Base-by-base conservation (phyloP, 225 moss, liverwort and hornwort genomes). In the Antitrichia curtipendula region DNA sequence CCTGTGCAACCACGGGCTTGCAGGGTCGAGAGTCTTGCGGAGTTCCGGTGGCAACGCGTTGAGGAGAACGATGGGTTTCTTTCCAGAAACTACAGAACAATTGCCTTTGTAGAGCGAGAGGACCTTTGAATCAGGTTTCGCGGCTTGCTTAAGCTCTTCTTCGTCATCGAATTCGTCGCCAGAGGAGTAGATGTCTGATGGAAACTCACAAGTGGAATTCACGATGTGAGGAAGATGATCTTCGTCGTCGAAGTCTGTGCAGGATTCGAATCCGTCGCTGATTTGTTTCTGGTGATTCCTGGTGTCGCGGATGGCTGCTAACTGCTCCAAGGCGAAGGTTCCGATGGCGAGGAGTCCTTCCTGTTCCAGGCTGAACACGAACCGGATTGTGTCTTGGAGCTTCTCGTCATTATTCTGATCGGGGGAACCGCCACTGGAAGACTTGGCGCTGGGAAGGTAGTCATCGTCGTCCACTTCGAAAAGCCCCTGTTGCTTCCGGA, bases 261-360 rank as follows among this genome's bases (percentile, higher is more conserved):
- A 82, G 34, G 82, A 84, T 34, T 89, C 87, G 73, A 73, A 81
- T 86, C 53, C 81, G 58, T 82, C 38, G 29, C n/a, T 41, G 21
- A 72, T 36, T 75, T 8, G 52, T 31, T 31, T 20, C 80, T 52
- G 84, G 82, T 90, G 40, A 61, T 53, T 74, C 88, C 85, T 75
- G 49, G 88, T 78, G 78, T 78, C 53, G 8, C 83, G 80, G 20
- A 85, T 52, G 16, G 62, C 76, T 27, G 85, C 75, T 8, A 90
- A 83, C 88, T 92, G 90, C 59, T 93, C 91, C 84, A 93, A 75
- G 12, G 92, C 92, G 82, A 93, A 92, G 16, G 93, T 92, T 34
- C 92, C 92, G 62, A 93, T 92, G 64, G 92, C 89, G 22, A 93
- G 85, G 36, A 93, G 78, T 3, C 93, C 93, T 49, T 91, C 62